Base-by-base conservation (phyloP, 2,329 filamentous ascomycete species). In the Trichoderma afroharzianum region DNA sequence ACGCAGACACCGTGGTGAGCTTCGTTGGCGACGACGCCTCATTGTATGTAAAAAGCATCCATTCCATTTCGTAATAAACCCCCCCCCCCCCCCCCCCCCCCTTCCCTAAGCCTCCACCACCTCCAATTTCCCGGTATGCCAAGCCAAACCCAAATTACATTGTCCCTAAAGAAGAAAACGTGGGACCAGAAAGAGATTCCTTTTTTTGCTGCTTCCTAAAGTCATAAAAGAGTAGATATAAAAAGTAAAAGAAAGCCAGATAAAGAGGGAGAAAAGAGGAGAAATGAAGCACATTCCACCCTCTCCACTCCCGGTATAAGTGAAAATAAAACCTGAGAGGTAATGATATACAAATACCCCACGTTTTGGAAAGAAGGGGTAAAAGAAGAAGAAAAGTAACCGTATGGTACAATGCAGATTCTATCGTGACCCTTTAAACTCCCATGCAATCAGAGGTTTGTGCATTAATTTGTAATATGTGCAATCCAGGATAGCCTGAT, bases 371-470 rank as follows among this genome's bases (percentile, higher is more conserved):
- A 68, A 72, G 70, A 74, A 72, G 53, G 24, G 36, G 26, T 12
- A 26, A 32, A 57, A 43, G 69, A 69, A 69, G 64, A 73, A 72
- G 50, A 64, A 28, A 63, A 61, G 73, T 62, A 63, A 30, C 55
- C 57, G 57, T 69, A 59, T 62, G 57, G 57, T 71, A 71, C 62
- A 71, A 64, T 71, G 62, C 68, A 71, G 28, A 59, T 64, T 71
- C 68, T 63, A 64, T 71, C 61, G 59, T 68, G 57, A 61, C 66
- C 66, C 66, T 24, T 57, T 4, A 61, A 68, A 68, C 55, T 61
- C 57, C 57, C 26, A 58, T 58, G 62, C 50, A 33, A 71, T 50
- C 21, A 71, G 24, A 59, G 30, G 33, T 63, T 63, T 68, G 70
- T 71, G 63, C 63, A 57, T 71, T 68, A 68, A 55, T 11, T 14